A percentile compares a stretch with the other conserved stretches of the same genome.
phyloP scores from a whole-genome alignment of 2,329 filamentous ascomycete species.

The Aspergillus proliferans region DNA sequence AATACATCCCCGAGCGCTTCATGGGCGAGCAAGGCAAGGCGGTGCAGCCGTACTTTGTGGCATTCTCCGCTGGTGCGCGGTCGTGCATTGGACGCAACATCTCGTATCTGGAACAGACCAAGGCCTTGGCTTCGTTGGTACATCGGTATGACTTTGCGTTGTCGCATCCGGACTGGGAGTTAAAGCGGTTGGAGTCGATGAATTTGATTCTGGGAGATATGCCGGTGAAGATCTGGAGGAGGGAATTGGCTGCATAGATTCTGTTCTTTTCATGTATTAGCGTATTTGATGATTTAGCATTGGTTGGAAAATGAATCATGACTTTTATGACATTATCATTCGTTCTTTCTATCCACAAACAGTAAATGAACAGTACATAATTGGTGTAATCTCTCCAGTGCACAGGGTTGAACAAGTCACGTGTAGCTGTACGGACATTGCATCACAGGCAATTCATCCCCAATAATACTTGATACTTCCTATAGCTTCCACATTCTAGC shows the following conservation, averaged over 20 bases:
- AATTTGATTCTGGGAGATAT: constrained; percentile 13
- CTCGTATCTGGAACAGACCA: constrained; percentile 40
- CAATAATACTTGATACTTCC: no score
- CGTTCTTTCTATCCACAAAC: not conserved
- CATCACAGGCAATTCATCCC: no score
- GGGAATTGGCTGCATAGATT: constrained; percentile 5
- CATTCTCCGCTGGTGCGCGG: constrained; percentile 33
- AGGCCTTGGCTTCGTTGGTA: constrained; percentile 40
- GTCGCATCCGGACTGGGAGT: constrained; percentile 22
- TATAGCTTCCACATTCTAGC: no score
- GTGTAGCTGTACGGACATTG: no score
- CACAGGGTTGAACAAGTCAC: no score
- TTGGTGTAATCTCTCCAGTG: no score
- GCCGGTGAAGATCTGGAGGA: constrained; percentile 11
- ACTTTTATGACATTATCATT: not conserved
- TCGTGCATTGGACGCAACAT: constrained; percentile 37
- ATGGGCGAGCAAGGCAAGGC: constrained; percentile 36
- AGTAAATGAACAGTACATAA: no score
- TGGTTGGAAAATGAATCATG: constrained; percentile 1
- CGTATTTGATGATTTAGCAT: not conserved
- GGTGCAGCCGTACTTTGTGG: constrained; percentile 33
- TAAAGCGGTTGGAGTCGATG: constrained; percentile 14
- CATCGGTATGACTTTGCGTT: constrained; percentile 40
- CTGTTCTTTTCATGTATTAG: not conserved
- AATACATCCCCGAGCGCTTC: constrained; percentile 40